Base-by-base conservation (phyloP, 352 stramenopile species). In the Pythium apleroticum region DNA sequence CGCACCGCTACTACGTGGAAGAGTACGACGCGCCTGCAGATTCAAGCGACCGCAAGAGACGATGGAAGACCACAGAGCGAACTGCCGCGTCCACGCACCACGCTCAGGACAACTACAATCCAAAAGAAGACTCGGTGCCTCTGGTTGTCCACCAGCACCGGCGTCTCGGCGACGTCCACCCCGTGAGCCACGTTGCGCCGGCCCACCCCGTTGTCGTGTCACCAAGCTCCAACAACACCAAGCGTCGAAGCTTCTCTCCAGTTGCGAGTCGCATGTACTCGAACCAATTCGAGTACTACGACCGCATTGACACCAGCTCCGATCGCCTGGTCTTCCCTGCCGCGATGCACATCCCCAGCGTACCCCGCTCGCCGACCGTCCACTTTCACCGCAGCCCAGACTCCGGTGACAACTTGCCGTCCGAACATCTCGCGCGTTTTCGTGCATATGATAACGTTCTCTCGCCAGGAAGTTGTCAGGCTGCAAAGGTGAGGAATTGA, bases 381-480 rank as follows among this genome's bases (percentile, higher is more conserved):
- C 48, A 55, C 28, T 37, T 37, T 4, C 48, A 37, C 24, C 48
- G 28, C 12, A 19, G n/a, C 17, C 28, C 48, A 10, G 48, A 37
- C 25, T 55, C 22, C 25, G 20, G 48, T 22, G 28, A 31, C 5
- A 37, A 41, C 9, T 39, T 20, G 37, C 57, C 53, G 69, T 20
- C 39, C 56, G 56, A 49, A 19, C 35, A 28, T n/a, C 33, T 46
- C 14, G 19, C n/a, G 9, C 22, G 49, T 12, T 17, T 72, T 28
- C 50, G 52, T 24, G 30, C 41, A 14, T 25, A 68, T 49, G 66
- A 75, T 22, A 64, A 69, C 24, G 76, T 77, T 27, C 60, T 90
- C 57, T 90, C 81, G 0, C 81, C 78, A 6, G 69, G 74, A 12
- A 88, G 77, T 28, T 71, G 74, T 7, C 75, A 75, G 17, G 79